phyloP scores from a whole-genome alignment of 2,329 filamentous ascomycete species.

The Amauroascus niger region DNA sequence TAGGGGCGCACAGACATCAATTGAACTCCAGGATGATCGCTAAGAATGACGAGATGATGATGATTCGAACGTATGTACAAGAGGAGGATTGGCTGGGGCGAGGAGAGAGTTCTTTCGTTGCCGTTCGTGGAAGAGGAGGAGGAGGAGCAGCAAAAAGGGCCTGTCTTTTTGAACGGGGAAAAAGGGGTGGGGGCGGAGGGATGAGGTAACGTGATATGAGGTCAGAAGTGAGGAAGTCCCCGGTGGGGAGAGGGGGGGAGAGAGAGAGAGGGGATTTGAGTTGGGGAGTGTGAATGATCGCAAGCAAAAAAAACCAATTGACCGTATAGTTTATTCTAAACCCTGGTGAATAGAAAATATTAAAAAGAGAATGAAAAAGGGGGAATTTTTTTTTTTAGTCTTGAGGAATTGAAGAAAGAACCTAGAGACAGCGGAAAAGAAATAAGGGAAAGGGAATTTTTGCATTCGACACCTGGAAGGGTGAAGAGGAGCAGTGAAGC shows the following conservation, averaged over 20 bases:
- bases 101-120: not conserved
- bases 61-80: not conserved
- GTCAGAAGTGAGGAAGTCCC: not conserved
- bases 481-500: not conserved
- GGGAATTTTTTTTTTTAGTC: too few relatives aligned
- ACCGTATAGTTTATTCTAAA: too few relatives aligned
- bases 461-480: constrained; percentile 3
- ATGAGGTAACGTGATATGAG: constrained; percentile 7
- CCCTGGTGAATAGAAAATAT: not conserved
- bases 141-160: not conserved
- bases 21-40: constrained; percentile 2
- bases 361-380: not conserved
- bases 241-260: not conserved
- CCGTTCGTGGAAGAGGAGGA: not conserved
- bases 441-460: not conserved
- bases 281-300: too few relatives aligned
- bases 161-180: not conserved
- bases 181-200: not conserved
- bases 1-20: constrained; percentile 10
- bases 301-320: too few relatives aligned
- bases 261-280: too few relatives aligned
- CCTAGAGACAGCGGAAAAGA: not conserved
- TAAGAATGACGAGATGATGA: not conserved
- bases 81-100: too few relatives aligned
- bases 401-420: not conserved